phyloP scores from a whole-genome alignment of 1,284 basidiomycete genomes.

The Stygiomarasmius scandens region DNA sequence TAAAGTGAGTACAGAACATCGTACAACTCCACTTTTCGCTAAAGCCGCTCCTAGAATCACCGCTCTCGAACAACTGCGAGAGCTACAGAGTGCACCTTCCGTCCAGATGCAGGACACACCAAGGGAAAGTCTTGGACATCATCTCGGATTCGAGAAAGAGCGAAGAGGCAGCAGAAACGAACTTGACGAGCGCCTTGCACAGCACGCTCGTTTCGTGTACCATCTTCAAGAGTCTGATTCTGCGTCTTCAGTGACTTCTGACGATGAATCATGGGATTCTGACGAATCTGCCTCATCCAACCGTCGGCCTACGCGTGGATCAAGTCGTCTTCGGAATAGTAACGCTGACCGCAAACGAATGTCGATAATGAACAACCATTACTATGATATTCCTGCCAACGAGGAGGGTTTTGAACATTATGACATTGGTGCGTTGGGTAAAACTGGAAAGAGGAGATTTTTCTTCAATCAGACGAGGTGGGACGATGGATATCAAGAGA shows the following conservation, averaged over 20 bases:
- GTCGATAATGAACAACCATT: slow-evolving; percentile 1
- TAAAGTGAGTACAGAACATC: slow-evolving; percentile 57
- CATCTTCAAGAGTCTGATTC: slow-evolving; percentile 13
- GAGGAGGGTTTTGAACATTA: slow-evolving; percentile 8
- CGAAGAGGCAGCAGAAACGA: slow-evolving; percentile 49
- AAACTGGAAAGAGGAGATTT: slow-evolving; percentile 3
- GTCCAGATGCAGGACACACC: slow-evolving; percentile 89
- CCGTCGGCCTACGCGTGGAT: not conserved
- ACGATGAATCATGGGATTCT: slow-evolving; percentile 2
- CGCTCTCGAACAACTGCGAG: slow-evolving; percentile 79
- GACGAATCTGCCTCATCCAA: not conserved
- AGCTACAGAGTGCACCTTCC: slow-evolving; percentile 83
- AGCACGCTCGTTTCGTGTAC: slow-evolving; percentile 25
- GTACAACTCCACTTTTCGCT: not conserved
- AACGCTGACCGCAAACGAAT: not conserved
- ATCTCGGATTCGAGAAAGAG: slow-evolving; percentile 59
- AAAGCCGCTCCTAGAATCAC: slow-evolving; percentile 46
- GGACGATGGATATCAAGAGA: slow-evolving; percentile 7
- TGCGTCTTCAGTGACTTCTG: not conserved
- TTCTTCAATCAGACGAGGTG: slow-evolving; percentile 7
- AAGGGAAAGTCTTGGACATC: slow-evolving; percentile 61
- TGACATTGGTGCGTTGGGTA: slow-evolving; percentile 1
- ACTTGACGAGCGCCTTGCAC: slow-evolving; percentile 68
- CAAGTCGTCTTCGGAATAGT: not conserved
- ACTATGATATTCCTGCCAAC: slow-evolving; percentile 7